These are phyloP conservation scores for Cetraspora pellucida DNA, from an alignment of 192 early-diverging fungal genomes.

Conservation along the genomic window DNA sequence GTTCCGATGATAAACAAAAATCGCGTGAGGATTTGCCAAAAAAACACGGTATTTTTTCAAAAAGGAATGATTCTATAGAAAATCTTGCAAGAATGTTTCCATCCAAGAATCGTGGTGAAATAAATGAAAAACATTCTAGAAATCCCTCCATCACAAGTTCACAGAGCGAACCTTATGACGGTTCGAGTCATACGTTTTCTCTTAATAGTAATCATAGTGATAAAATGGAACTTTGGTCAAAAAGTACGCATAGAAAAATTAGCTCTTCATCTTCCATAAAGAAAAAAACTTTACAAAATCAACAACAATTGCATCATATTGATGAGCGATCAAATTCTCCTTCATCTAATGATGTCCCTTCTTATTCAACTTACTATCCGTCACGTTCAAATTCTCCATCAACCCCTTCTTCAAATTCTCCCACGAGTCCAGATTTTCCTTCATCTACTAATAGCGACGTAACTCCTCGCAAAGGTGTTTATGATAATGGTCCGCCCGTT, in stretches of 20 bases:
- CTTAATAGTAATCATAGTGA: constrained; percentile 24
- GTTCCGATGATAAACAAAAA: constrained; percentile 17
- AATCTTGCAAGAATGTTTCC: not conserved
- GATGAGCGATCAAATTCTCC: not conserved
- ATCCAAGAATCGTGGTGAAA: constrained; percentile 18
- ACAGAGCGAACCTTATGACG: constrained; percentile 20
- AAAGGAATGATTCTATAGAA: constrained; percentile 20
- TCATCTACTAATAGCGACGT: not conserved
- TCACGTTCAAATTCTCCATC: not conserved
- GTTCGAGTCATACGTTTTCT: constrained; percentile 21
- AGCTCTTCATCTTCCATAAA: not conserved
- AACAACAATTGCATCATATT: constrained; percentile 22
- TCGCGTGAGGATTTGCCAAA: constrained; percentile 7
- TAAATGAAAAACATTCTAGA: constrained; percentile 10
- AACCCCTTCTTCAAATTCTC: not conserved
- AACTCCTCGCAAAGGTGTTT: not conserved
- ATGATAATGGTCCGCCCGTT: constrained; percentile 19
- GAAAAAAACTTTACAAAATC: constrained; percentile 5
- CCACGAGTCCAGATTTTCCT: constrained; percentile 25
- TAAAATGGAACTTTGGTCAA: constrained; percentile 3
- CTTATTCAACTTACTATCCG: not conserved
- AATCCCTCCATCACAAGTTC: constrained; percentile 25
- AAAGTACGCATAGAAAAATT: not conserved
- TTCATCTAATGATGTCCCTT: not conserved
- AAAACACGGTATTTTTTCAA: constrained; percentile 23